Evolutionary conservation across 768 basidiomycete genomes (phyloP), one percentile per base, ranked within the genome.

Genomic region (Naganishia vishniacii): DNA sequence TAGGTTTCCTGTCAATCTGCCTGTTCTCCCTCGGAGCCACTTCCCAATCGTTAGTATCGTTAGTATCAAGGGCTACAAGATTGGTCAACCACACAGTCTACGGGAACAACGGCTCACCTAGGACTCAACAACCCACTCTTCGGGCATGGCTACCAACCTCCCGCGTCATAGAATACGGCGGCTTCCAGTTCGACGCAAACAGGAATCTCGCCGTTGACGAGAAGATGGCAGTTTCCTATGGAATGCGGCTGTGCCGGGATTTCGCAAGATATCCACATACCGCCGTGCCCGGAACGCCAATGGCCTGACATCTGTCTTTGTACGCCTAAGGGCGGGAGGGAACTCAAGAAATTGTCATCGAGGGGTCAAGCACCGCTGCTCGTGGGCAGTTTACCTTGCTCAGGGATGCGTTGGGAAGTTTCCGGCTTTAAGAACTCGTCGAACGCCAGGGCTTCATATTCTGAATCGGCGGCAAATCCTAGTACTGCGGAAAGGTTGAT

Each of bases 21-120:
- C 49, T 34, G 13, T 11, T 72, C 72, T 72, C 91, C 91, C 25
- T 84, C 83, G 16, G 91, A 92, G 77, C 88, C 86, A 2, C 91
- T 91, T 20, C 90, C 91, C 0, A 89, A 93, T 20, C 79, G n/a
- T 95, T n/a, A 91, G 91, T 26, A 89, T 93, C 67, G 80, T 95
- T 1, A 88, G 91, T 72, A 83, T 87, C 67, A 91, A 91, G 67
- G 76, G 75, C 7, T 77, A 67, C 71, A 74, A 74, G 81, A 92
- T 93, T 66, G 89, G 88, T 0, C 89, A 92, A 73, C 83, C 89
- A 40, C n/a, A 93, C 91, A 16, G 87, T 95, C 64, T 87, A 85
- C 64, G 91, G n/a, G 91, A 42, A 86, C 86, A 23, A 91, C 93
- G 89, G 91, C 93, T 71, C 82, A 94, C 73, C 85, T 87, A 70